Percentiles rank a stretch among this genome's conserved stretches.
phyloP scores from a whole-genome alignment of 2,329 filamentous ascomycete genomes.

The Microdochium nivale region DNA sequence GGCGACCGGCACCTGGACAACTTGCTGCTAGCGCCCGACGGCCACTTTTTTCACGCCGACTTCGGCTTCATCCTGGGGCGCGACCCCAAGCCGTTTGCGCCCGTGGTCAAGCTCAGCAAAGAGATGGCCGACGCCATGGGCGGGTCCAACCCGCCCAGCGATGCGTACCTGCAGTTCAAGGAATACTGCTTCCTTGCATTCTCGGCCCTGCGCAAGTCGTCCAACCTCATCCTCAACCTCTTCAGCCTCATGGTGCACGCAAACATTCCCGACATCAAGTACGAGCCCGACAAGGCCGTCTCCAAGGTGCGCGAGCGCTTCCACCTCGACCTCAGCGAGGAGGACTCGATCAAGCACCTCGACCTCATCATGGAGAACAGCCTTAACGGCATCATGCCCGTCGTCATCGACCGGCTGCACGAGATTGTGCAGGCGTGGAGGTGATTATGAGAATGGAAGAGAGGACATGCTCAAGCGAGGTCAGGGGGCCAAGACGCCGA shows the following conservation, averaged over 20 bases:
- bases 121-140: constrained; percentile 99
- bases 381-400: constrained; percentile 79
- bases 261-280: constrained; percentile 88
- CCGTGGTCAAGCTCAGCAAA: constrained; percentile 91
- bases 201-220: constrained; percentile 79
- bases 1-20: constrained; percentile 96
- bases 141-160: constrained; percentile 55
- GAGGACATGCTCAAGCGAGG: no score
- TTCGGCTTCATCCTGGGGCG: constrained; percentile 97
- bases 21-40: constrained; percentile 79
- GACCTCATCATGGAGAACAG: constrained; percentile 88
- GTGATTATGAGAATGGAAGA: constrained; percentile 17
- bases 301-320: constrained; percentile 93
- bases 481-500: no score
- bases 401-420: constrained; percentile 91
- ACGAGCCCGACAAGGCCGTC: constrained; percentile 89
- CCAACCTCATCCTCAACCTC: constrained; percentile 85
- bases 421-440: constrained; percentile 88
- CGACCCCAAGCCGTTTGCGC: constrained; percentile 94
- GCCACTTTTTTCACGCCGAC: constrained; percentile 95
- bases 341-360: constrained; percentile 83
- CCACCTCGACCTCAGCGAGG: constrained; percentile 82
- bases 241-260: constrained; percentile 97
- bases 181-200: constrained; percentile 96
- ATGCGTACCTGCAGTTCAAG: constrained; percentile 82